These are phyloP conservation scores for Dioscorea cayenensis DNA, from an alignment of 116 monocot species.

Conservation along the genomic window DNA sequence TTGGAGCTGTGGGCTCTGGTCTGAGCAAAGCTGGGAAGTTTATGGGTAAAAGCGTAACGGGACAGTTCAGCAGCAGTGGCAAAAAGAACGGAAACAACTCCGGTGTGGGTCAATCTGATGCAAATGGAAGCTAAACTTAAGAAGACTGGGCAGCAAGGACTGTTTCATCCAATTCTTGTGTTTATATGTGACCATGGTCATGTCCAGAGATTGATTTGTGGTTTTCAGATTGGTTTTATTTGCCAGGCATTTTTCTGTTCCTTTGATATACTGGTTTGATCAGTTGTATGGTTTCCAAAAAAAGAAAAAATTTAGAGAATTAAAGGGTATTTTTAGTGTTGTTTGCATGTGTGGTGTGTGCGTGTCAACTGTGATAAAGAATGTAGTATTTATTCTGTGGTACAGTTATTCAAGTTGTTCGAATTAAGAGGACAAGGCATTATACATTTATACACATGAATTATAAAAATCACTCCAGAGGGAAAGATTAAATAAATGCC, in stretches of 20 bases:
- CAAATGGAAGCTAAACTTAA: constrained; percentile 16
- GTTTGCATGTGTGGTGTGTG: no score
- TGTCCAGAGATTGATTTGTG: background rate
- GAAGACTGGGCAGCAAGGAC: background rate
- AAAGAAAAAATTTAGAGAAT: no score
- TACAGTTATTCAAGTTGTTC: no score
- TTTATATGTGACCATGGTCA: background rate
- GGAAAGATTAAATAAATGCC: no score
- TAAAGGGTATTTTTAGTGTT: no score
- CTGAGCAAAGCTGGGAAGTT: constrained; percentile 77
- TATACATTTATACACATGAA: no score
- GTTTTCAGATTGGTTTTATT: background rate
- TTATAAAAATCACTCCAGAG: no score
- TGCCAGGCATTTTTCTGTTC: background rate
- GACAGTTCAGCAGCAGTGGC: constrained; percentile 45
- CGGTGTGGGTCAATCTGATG: constrained; percentile 4
- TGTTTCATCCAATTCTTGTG: background rate
- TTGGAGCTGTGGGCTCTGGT: constrained; percentile 54
- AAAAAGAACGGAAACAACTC: constrained; percentile 31
- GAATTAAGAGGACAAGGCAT: no score
- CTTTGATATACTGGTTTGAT: no score
- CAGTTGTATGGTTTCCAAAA: no score
- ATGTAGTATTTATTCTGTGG: no score
- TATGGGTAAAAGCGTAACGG: constrained; percentile 59
- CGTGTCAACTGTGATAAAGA: no score